Conservation (phyloP, 805 yeast genomes). For the Candida golubevii region DNA sequence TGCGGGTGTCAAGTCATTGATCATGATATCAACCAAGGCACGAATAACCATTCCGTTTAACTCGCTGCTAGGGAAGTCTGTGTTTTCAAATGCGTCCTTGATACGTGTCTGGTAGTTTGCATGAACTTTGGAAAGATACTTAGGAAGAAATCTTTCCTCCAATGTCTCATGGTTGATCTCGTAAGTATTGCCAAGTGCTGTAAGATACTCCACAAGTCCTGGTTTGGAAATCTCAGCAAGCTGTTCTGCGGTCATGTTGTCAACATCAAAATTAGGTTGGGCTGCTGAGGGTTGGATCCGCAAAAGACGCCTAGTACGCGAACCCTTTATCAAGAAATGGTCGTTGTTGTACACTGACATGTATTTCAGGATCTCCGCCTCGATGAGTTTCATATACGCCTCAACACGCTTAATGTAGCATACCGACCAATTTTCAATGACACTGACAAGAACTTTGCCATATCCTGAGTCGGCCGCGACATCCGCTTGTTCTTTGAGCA, state of each 20-base stretch:
- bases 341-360: conserved; percentile 41
- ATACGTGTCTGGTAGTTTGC: conserved; percentile 34
- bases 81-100: conserved; percentile 34
- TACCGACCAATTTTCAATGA: conserved; percentile 63
- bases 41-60: conserved; percentile 75
- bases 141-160: conserved; percentile 60
- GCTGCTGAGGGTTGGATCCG: conserved; percentile 16
- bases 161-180: conserved; percentile 68
- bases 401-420: conserved; percentile 58
- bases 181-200: conserved; percentile 84
- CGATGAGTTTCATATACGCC: conserved; percentile 56
- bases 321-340: conserved; percentile 40
- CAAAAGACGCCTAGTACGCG: conserved; percentile 36
- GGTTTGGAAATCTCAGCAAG: conserved; percentile 42
- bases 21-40: conserved; percentile 60
- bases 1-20: conserved; percentile 66
- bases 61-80: conserved; percentile 64
- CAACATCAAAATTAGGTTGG: conserved; percentile 25
- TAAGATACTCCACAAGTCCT: conserved; percentile 74
- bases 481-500: conserved; percentile 86
- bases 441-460: conserved; percentile 74
- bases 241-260: conserved; percentile 38
- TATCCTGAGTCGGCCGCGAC: conserved; percentile 84
- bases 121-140: conserved; percentile 57
- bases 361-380: conserved; percentile 38